Evolutionary conservation across 2,329 filamentous ascomycete genomes (phyloP).

Genomic region (Cytospora paraplurivora): DNA sequence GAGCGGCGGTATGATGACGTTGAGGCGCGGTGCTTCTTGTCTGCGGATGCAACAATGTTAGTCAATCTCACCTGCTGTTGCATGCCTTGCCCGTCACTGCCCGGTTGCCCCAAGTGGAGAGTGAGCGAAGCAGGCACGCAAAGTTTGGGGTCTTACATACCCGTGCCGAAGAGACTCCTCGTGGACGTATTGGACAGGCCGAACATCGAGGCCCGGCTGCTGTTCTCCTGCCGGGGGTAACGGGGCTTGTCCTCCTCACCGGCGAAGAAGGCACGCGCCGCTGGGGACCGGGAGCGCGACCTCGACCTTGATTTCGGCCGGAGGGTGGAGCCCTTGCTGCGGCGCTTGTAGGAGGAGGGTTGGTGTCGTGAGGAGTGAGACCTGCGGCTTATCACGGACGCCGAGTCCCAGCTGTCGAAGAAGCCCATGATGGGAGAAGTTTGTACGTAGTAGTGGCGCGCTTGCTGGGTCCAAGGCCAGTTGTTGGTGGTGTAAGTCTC

Average conservation of each 20-base stretch:
- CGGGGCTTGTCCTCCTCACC: constrained; percentile 37
- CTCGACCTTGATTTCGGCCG: constrained; percentile 38
- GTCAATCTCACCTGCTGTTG: not conserved
- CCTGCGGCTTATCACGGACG: constrained; percentile 36
- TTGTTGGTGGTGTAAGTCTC: constrained; percentile 2
- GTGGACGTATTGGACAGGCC: constrained; percentile 48
- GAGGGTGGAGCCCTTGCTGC: constrained; percentile 31
- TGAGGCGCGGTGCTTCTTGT: constrained; percentile 28
- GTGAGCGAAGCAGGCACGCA: constrained; percentile 28
- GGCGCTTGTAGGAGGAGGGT: constrained; percentile 33
- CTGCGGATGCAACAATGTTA: constrained; percentile 45
- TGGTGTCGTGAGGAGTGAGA: constrained; percentile 30
- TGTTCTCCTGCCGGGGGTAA: constrained; percentile 41
- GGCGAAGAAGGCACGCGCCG: constrained; percentile 47
- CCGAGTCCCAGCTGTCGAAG: constrained; percentile 37
- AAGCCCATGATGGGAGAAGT: constrained; percentile 36
- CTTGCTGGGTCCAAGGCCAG: not conserved
- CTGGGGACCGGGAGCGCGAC: constrained; percentile 43
- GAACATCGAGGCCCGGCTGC: constrained; percentile 51
- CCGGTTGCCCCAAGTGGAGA: constrained; percentile 28
- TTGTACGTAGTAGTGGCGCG: not conserved
- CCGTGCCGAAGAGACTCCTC: constrained; percentile 49
- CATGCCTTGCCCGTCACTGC: not conserved
- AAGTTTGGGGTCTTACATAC: constrained; percentile 36
- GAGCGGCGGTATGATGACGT: constrained; percentile 76